Conservation (phyloP, 169 alveolate species). For the Babesia ovata region DNA sequence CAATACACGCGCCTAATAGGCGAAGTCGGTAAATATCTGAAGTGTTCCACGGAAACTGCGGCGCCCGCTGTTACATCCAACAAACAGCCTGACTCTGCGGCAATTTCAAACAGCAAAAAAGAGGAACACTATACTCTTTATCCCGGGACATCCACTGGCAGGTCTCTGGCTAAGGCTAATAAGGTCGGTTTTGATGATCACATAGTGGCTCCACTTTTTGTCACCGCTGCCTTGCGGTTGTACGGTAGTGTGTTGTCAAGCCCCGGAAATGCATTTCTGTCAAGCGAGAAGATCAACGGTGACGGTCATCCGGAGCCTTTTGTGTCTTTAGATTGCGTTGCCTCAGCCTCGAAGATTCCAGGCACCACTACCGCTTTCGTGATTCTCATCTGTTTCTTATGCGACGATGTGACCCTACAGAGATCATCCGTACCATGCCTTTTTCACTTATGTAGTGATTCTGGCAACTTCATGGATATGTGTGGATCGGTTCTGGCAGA, state of each 20-base stretch:
- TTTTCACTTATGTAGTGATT: slow-evolving; percentile 24
- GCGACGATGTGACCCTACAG: slow-evolving; percentile 54
- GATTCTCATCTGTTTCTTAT: slow-evolving; percentile 41
- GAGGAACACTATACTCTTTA: slow-evolving; percentile 35
- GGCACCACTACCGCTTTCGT: slow-evolving; percentile 20
- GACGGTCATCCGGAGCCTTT: neutral
- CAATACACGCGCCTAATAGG: neutral
- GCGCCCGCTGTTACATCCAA: neutral
- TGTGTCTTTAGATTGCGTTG: neutral
- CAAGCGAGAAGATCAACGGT: neutral
- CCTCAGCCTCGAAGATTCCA: neutral
- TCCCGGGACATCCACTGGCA: slow-evolving; percentile 60
- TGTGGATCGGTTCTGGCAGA: slow-evolving; percentile 51
- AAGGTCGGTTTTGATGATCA: slow-evolving; percentile 57
- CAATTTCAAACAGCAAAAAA: neutral
- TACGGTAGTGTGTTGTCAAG: slow-evolving; percentile 8
- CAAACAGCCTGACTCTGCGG: neutral
- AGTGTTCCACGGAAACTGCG: neutral
- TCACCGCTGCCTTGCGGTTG: slow-evolving; percentile 44
- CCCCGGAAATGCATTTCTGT: neutral
- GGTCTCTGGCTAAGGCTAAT: slow-evolving; percentile 24
- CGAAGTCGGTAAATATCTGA: neutral
- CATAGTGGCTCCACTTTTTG: slow-evolving; percentile 52
- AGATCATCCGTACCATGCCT: slow-evolving; percentile 20
- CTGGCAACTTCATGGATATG: slow-evolving; percentile 15